Conservation (phyloP, 352 stramenopile genomes). For the Chrysophaeum taylorii region DNA sequence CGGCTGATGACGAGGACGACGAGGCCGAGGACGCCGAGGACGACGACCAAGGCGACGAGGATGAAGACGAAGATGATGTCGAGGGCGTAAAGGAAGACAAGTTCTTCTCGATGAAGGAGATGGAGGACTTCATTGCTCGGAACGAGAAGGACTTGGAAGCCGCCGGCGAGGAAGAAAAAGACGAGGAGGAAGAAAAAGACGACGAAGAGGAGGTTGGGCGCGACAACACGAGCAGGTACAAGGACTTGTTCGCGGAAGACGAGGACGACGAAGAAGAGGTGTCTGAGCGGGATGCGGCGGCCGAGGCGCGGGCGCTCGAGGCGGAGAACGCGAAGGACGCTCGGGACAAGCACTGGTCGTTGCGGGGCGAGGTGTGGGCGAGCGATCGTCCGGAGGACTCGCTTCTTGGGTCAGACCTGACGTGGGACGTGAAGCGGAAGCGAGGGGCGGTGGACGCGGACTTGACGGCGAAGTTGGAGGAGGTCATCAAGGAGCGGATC, state of each 20-base stretch:
- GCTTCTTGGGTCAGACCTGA: not conserved
- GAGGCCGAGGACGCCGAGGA: not conserved
- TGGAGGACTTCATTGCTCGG: not conserved
- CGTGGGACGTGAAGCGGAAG: not conserved
- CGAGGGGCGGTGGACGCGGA: not conserved
- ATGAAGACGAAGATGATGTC: not conserved
- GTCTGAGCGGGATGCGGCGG: not conserved
- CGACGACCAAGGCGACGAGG: not conserved
- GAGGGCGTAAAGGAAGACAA: not conserved
- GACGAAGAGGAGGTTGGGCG: not conserved
- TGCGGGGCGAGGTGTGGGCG: not conserved
- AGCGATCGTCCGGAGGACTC: constrained; percentile 1
- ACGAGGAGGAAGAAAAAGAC: constrained; percentile 2
- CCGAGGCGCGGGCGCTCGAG: not conserved
- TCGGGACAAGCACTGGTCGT: not conserved
- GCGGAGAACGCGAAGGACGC: not conserved
- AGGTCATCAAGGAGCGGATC: not conserved
- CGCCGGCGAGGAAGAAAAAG: not conserved
- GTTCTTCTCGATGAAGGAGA: constrained; percentile 2
- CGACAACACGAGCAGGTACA: not conserved
- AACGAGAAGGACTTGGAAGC: not conserved
- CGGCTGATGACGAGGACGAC: not conserved
- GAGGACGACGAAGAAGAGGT: not conserved
- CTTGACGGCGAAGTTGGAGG: not conserved
- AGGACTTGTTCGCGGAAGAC: not conserved